Conservation (phyloP, 179 eudicot genomes). For the Silene coronaria region DNA sequence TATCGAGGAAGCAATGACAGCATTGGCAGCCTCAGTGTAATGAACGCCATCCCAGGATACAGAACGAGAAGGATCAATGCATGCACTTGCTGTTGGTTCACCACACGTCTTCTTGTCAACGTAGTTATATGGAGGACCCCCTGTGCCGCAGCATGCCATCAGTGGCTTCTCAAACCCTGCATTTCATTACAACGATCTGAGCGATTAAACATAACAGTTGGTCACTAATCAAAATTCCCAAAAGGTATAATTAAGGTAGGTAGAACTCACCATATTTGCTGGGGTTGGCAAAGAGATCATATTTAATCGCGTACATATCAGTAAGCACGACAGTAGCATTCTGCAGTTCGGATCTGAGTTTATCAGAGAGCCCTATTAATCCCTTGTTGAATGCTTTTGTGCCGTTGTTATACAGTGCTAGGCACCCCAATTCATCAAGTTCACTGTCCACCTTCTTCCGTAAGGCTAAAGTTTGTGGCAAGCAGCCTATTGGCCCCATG, state of each 20-base stretch:
- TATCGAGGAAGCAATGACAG: constrained; percentile 56
- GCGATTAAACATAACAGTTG: background rate
- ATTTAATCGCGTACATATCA: constrained; percentile 72
- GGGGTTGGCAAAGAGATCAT: constrained; percentile 65
- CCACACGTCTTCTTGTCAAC: constrained; percentile 59
- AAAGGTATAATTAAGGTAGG: background rate
- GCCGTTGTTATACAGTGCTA: constrained; percentile 64
- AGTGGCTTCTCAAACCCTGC: constrained; percentile 77
- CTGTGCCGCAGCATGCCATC: constrained; percentile 78
- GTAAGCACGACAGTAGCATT: constrained; percentile 24
- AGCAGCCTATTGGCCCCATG: constrained; percentile 86
- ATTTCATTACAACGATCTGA: background rate
- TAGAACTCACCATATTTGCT: constrained; percentile 46
- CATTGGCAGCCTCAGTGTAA: constrained; percentile 86
- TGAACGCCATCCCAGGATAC: constrained; percentile 92
- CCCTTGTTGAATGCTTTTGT: constrained; percentile 53
- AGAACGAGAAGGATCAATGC: constrained; percentile 52
- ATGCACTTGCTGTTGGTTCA: constrained; percentile 54
- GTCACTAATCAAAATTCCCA: background rate
- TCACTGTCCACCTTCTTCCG: constrained; percentile 33
- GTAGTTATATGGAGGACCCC: constrained; percentile 78
- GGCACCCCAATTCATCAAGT: constrained; percentile 68
- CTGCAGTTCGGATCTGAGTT: constrained; percentile 24
- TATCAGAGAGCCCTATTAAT: constrained; percentile 22
- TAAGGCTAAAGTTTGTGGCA: constrained; percentile 56